Evolutionary conservation across 1,139 yeast species (phyloP).

Genomic region (Hanseniaspora uvarum): DNA sequence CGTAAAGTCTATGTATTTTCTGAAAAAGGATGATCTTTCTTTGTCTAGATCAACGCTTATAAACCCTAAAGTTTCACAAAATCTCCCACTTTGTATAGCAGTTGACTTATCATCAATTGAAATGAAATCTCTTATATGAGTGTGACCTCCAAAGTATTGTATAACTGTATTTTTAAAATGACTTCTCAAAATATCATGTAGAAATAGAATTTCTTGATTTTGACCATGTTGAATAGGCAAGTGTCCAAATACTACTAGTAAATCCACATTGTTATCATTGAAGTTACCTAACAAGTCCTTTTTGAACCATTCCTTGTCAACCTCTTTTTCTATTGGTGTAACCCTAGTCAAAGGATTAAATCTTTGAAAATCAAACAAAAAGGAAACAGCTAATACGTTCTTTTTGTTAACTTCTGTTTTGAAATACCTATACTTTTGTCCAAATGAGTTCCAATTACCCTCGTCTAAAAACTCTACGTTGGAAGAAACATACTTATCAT

Average conservation of each 20-base stretch:
- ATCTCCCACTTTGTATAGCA: constrained; percentile 83
- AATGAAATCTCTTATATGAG: constrained; percentile 79
- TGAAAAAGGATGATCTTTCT: constrained; percentile 32
- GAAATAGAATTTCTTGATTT: constrained; percentile 37
- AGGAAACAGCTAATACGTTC: constrained; percentile 62
- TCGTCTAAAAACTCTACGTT: constrained; percentile 60
- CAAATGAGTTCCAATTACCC: constrained; percentile 53
- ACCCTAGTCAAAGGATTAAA: constrained; percentile 55
- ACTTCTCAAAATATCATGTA: constrained; percentile 47
- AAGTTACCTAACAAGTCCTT: constrained; percentile 38
- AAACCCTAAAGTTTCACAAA: constrained; percentile 88
- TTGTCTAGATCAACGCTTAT: constrained; percentile 43
- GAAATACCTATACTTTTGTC: constrained; percentile 55
- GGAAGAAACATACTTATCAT: constrained; percentile 61
- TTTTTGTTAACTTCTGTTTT: constrained; percentile 45
- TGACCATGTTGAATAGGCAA: constrained; percentile 60
- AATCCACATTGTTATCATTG: constrained; percentile 45
- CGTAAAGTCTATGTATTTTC: constrained; percentile 77
- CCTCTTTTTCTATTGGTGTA: constrained; percentile 47
- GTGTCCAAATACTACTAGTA: constrained; percentile 67
- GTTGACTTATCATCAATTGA: constrained; percentile 57
- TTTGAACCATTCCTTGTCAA: constrained; percentile 54
- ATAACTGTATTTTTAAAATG: constrained; percentile 54
- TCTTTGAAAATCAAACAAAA: constrained; percentile 65
- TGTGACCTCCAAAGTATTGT: constrained; percentile 90